phyloP scores from a whole-genome alignment of 371 early-diverging fungal genomes.

The Mucor saturninus region DNA sequence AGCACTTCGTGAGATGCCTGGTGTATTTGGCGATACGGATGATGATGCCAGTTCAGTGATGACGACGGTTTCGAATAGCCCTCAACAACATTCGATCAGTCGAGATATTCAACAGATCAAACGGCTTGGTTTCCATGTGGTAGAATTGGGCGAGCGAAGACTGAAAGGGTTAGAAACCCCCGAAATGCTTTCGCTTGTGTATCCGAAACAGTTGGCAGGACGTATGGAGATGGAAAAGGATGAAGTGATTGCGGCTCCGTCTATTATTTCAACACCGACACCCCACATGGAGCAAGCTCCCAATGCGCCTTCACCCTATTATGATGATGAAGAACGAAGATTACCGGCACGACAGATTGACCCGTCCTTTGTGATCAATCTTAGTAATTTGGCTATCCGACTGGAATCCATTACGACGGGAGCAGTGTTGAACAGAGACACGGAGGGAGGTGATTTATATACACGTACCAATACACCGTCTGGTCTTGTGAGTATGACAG shows the following conservation, averaged over 20 bases:
- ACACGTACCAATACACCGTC: constrained; percentile 15
- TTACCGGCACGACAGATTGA: constrained; percentile 33
- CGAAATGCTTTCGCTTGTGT: constrained; percentile 82
- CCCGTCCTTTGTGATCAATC: constrained; percentile 42
- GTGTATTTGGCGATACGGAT: constrained; percentile 30
- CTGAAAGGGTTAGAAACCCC: constrained; percentile 91
- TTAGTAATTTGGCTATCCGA: constrained; percentile 57
- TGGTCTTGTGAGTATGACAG: background rate
- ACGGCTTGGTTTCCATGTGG: constrained; percentile 71
- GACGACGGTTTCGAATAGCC: background rate
- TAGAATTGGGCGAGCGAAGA: constrained; percentile 81
- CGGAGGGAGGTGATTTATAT: constrained; percentile 6
- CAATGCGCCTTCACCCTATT: background rate
- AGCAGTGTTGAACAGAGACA: background rate
- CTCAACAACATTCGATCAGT: constrained; percentile 37
- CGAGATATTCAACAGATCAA: constrained; percentile 70
- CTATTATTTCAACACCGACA: constrained; percentile 8
- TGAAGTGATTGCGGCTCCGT: constrained; percentile 23
- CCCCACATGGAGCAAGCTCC: constrained; percentile 11
- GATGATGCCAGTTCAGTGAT: constrained; percentile 27
- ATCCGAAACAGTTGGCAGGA: constrained; percentile 62
- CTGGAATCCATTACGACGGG: constrained; percentile 61
- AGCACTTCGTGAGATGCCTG: constrained; percentile 52
- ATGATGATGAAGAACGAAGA: background rate
- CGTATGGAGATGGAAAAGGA: constrained; percentile 44